Conservation (phyloP, 2,329 filamentous ascomycete species). For the Ceratocystis colombiana region DNA sequence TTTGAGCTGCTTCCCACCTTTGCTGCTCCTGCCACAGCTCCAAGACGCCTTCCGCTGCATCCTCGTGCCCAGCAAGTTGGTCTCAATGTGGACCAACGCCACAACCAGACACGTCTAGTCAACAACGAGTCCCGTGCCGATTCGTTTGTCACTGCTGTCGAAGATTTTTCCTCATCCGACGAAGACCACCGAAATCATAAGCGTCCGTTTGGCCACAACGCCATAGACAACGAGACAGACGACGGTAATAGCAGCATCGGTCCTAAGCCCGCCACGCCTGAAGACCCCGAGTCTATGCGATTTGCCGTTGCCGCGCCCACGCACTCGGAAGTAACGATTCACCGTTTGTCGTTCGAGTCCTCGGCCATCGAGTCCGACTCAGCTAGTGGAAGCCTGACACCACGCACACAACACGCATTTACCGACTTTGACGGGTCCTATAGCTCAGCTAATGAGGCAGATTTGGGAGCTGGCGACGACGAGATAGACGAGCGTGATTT, state of each 20-base stretch:
- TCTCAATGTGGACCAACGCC: slow-evolving; percentile 17
- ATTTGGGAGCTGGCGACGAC: not conserved
- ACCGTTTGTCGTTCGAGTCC: slow-evolving; percentile 10
- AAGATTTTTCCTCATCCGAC: slow-evolving; percentile 25
- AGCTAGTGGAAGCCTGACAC: slow-evolving; percentile 17
- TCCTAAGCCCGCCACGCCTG: slow-evolving; percentile 13
- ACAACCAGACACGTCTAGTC: slow-evolving; percentile 18
- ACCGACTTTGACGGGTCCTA: slow-evolving; percentile 20
- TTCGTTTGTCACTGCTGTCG: slow-evolving; percentile 25
- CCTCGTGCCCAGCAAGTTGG: slow-evolving; percentile 17
- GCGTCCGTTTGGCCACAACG: slow-evolving; percentile 7
- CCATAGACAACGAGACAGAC: not conserved
- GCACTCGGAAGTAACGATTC: slow-evolving; percentile 16
- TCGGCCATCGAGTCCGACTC: slow-evolving; percentile 17
- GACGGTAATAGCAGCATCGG: not conserved
- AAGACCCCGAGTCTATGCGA: slow-evolving; percentile 17
- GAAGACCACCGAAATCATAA: slow-evolving; percentile 19
- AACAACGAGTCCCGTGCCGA: slow-evolving; percentile 24
- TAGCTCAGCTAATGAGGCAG: slow-evolving; percentile 1
- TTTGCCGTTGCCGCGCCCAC: slow-evolving; percentile 11
- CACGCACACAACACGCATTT: slow-evolving; percentile 20
- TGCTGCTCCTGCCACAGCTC: not conserved
- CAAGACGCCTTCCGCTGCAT: slow-evolving; percentile 15
- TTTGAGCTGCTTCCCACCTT: not conserved
- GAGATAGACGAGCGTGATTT: not conserved